Evolutionary conservation across 192 early-diverging fungal species (phyloP).

Genomic region (Coemansia sp.): DNA sequence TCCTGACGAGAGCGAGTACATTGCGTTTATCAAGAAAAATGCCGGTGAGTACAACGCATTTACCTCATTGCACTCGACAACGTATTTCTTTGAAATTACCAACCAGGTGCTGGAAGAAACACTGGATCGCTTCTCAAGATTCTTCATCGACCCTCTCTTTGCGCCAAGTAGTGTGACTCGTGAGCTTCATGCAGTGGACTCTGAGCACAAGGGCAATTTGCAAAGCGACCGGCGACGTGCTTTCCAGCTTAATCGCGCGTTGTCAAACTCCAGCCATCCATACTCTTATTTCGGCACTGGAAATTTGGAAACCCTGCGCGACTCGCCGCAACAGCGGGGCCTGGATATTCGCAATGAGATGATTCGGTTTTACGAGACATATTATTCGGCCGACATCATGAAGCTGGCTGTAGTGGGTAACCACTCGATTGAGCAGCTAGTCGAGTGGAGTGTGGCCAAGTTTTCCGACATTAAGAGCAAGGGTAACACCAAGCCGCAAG

Average conservation of each 20-base stretch:
- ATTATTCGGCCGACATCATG: constrained; percentile 93
- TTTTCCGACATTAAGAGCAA: constrained; percentile 76
- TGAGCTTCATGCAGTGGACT: constrained; percentile 87
- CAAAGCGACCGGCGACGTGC: constrained; percentile 55
- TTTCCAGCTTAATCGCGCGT: not conserved
- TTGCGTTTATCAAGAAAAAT: constrained; percentile 25
- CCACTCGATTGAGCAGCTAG: constrained; percentile 70
- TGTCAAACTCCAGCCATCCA: constrained; percentile 65
- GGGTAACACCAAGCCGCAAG: constrained; percentile 56
- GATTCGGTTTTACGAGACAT: constrained; percentile 73
- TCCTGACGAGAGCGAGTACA: constrained; percentile 63
- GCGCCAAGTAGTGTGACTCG: constrained; percentile 72
- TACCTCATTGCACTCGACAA: constrained; percentile 17
- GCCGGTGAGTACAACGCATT: constrained; percentile 32
- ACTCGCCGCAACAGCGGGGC: constrained; percentile 6
- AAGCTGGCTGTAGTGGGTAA: constrained; percentile 80
- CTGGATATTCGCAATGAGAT: constrained; percentile 53
- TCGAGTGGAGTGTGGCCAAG: constrained; percentile 71
- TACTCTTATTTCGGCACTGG: constrained; percentile 40
- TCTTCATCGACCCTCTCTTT: constrained; percentile 85
- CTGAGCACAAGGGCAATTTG: constrained; percentile 84
- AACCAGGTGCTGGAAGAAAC: constrained; percentile 53
- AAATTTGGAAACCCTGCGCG: constrained; percentile 73
- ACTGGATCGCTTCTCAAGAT: constrained; percentile 70
- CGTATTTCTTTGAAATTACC: constrained; percentile 15